Base-by-base conservation (phyloP, 2,329 filamentous ascomycete species). In the Apiospora saccharicola region DNA sequence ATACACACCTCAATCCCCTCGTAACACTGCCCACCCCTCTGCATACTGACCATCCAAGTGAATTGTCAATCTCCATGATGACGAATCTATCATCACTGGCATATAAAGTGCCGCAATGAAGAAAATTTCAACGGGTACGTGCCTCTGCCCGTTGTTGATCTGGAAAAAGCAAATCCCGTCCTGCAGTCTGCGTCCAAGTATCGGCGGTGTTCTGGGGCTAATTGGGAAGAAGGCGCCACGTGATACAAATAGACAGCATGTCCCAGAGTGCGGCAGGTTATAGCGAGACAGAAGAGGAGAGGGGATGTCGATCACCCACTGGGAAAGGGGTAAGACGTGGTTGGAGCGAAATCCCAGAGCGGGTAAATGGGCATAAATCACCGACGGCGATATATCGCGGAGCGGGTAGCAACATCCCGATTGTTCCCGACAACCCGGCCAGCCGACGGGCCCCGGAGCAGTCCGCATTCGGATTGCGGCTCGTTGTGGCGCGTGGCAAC, bases 341-440 rank as follows among this genome's bases (percentile, higher is more conserved):
- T 61, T 61, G 53, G 53, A 61, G 53, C 53, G 22, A 37, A 37
- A 37, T 37, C 7, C 26, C 0, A 30, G 22, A 1, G 53, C 57
- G 57, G 57, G 57, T 64, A 64, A 64, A 64, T 64, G 57, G 57
- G 19, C 41, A 41, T 64, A 41, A 8, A 8, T 64, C 57, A 34
- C 34, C 10, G 41, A 37, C 14, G 30, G 34, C 57, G 57, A 64
- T 64, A 64, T 64, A 64, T 64, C 57, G 34, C 57, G 57, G 57
- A 64, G 57, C 57, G 57, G 34, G 57, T 64, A n/a, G 30, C 53
- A 61, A 61, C 53, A 12, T 61, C 26, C n/a, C n/a, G 16, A 4
- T 19, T 61, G 53, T 22, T 61, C 16, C 53, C 53, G 30, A 61
- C 10, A 30, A 61, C 53, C 53, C 53, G 57, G 57, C 57, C 57